These are phyloP conservation scores for Fusarium oligoseptatum DNA, from an alignment of 2,329 filamentous ascomycete species.

Conservation along the genomic window DNA sequence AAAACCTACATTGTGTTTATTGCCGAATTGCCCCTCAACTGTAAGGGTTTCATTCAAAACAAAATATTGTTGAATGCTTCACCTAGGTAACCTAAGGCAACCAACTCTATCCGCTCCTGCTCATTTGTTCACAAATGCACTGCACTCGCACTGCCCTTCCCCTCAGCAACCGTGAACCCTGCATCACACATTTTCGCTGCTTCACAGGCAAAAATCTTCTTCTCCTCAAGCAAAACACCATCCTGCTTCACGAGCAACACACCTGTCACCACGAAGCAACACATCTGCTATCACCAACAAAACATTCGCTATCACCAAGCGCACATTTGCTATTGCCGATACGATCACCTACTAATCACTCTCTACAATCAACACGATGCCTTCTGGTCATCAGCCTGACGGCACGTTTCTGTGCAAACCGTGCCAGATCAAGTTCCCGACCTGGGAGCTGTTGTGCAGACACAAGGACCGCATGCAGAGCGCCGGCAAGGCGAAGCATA, in stretches of 20 bases:
- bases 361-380: constrained; percentile 28
- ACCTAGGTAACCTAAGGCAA: neutral
- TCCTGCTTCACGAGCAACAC: neutral
- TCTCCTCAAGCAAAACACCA: no score
- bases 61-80: neutral
- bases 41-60: neutral
- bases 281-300: neutral
- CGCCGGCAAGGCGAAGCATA: constrained; percentile 44
- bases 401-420: constrained; percentile 46
- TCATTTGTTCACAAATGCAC: neutral
- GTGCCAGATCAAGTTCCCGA: constrained; percentile 47
- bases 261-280: neutral
- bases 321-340: neutral
- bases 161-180: neutral
- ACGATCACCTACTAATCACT: neutral
- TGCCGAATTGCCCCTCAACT: neutral
- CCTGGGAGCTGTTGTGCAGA: constrained; percentile 41
- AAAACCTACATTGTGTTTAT: neutral
- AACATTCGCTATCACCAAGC: neutral
- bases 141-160: neutral
- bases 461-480: constrained; percentile 50
- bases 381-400: constrained; percentile 13
- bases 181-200: neutral
- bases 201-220: neutral
- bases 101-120: neutral